Evolutionary conservation across 2,329 filamentous ascomycete species (phyloP).

Genomic region (Leptodontidium sp.): DNA sequence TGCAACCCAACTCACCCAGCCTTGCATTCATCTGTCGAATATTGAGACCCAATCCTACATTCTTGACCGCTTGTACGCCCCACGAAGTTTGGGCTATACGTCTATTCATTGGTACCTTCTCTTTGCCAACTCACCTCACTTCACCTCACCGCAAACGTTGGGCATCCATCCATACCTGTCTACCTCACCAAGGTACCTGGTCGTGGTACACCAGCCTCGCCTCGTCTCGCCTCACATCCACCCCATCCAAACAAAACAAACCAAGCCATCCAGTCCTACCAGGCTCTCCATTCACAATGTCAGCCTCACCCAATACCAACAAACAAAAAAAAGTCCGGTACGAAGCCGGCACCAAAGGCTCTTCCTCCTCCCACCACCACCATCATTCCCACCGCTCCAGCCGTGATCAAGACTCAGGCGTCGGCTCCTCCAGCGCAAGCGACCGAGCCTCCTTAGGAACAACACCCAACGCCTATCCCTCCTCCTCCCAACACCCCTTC

Average conservation of each 20-base stretch:
- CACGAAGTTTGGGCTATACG: background rate
- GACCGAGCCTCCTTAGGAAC: conserved; percentile 41
- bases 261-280: background rate
- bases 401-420: conserved; percentile 36
- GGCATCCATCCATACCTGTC: conserved; percentile 12
- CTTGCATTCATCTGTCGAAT: conserved; percentile 21
- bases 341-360: conserved; percentile 37
- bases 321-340: conserved; percentile 43
- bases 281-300: conserved; percentile 33
- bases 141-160: background rate
- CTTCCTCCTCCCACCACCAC: conserved; percentile 25
- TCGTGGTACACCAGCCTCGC: conserved; percentile 18
- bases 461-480: conserved; percentile 24
- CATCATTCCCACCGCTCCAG: conserved; percentile 35
- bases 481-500: conserved; percentile 23
- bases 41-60: conserved; percentile 26
- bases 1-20: conserved; percentile 25
- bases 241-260: conserved; percentile 12
- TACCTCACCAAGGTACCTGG: background rate
- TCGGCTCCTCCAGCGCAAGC: conserved; percentile 37
- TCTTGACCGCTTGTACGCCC: conserved; percentile 29
- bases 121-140: conserved; percentile 27
- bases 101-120: conserved; percentile 24
- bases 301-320: conserved; percentile 25
- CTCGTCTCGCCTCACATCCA: conserved; percentile 18